Percentiles rank a stretch among this genome's conserved stretches.
These are phyloP conservation scores for Taphrina wiesneri DNA, from an alignment of 1,139 yeast genomes.

Conservation along the genomic window DNA sequence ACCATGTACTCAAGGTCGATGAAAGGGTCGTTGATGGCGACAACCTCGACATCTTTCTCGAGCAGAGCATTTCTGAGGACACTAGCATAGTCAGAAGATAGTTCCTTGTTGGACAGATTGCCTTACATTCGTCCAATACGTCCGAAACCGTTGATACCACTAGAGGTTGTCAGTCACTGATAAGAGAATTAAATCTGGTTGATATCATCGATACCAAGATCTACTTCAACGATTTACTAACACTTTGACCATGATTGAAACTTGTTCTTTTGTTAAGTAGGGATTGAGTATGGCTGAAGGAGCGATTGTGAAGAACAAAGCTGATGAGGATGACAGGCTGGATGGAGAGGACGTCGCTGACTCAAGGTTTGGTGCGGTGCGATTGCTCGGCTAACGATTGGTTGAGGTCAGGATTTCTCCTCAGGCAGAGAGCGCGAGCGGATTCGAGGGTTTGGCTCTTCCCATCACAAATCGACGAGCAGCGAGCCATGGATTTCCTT, in stretches of 20 bases:
- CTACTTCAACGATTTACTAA: neutral
- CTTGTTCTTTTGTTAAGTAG: neutral
- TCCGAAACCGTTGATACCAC: conserved; percentile 54
- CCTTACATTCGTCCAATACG: conserved; percentile 75
- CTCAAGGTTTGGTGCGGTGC: neutral
- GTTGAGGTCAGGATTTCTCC: conserved; percentile 7
- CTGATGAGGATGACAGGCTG: neutral
- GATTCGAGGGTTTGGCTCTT: neutral
- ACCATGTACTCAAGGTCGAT: conserved; percentile 80
- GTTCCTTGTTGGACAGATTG: neutral
- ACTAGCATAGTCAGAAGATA: conserved; percentile 21
- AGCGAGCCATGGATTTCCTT: neutral
- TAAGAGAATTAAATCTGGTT: neutral
- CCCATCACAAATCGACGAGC: neutral
- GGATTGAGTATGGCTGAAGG: too few species aligned
- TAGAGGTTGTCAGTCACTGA: neutral
- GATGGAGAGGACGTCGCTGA: neutral
- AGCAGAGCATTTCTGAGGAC: conserved; percentile 70
- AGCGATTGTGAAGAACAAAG: neutral
- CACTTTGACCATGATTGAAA: conserved; percentile 60
- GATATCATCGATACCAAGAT: neutral
- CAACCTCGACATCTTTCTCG: conserved; percentile 70
- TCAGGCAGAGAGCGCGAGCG: neutral
- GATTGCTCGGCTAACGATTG: conserved; percentile 1
- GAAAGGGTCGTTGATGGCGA: conserved; percentile 82